These are phyloP conservation scores for Batkoa obscura DNA, from an alignment of 371 early-diverging fungal genomes.

Conservation along the genomic window DNA sequence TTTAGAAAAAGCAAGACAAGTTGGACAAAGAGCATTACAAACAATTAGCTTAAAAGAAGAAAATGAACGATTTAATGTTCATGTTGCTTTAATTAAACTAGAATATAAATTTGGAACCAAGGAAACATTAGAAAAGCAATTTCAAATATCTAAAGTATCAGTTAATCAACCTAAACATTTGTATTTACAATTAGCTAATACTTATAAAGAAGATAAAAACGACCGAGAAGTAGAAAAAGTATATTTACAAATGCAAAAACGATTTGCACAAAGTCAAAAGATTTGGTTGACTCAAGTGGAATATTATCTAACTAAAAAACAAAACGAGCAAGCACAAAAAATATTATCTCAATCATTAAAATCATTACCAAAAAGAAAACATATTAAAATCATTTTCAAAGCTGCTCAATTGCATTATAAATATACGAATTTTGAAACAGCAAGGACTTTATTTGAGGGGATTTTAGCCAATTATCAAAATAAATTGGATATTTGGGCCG, in stretches of 20 bases:
- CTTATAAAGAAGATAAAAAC: constrained; percentile 72
- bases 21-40: constrained; percentile 83
- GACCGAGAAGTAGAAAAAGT: constrained; percentile 46
- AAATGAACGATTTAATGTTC: constrained; percentile 87
- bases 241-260: constrained; percentile 54
- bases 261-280: constrained; percentile 70
- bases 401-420: constrained; percentile 91
- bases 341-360: constrained; percentile 57
- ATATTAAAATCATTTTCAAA: constrained; percentile 43
- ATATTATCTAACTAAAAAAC: constrained; percentile 47
- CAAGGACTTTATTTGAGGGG: constrained; percentile 89
- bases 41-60: constrained; percentile 84
- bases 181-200: constrained; percentile 64
- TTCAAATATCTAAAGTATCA: constrained; percentile 53
- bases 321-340: constrained; percentile 30
- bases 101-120: constrained; percentile 81
- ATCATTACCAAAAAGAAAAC: constrained; percentile 71
- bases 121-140: constrained; percentile 51
- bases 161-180: constrained; percentile 74
- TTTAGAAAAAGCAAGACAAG: constrained; percentile 72
- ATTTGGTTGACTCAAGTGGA: constrained; percentile 73
- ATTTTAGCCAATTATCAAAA: constrained; percentile 80
- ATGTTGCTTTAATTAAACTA: constrained; percentile 83
- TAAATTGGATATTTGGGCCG: constrained; percentile 82
- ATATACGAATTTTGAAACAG: constrained; percentile 82